Evolutionary conservation across 2,329 filamentous ascomycete species (phyloP).

Genomic region (Hypoxylon rubiginosum): DNA sequence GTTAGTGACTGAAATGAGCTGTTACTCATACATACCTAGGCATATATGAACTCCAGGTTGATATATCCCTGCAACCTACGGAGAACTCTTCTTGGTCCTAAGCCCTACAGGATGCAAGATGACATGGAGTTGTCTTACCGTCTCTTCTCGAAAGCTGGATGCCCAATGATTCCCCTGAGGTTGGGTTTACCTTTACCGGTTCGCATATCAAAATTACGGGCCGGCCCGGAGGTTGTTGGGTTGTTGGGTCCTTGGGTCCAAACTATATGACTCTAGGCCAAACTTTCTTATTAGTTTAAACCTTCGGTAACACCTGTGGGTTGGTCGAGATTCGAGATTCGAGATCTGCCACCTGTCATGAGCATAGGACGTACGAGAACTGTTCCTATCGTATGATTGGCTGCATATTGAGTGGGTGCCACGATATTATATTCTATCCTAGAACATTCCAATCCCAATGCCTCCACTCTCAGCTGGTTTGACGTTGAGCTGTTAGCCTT

Average conservation of each 20-base stretch:
- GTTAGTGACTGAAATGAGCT: conserved; percentile 12
- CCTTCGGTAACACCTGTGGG: not conserved
- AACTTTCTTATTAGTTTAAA: conserved; percentile 7
- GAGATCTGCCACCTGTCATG: no score
- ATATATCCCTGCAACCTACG: conserved; percentile 5
- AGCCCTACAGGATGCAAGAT: conserved; percentile 24
- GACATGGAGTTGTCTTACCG: conserved; percentile 9
- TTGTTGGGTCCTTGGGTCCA: conserved; percentile 10
- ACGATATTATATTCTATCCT: no score
- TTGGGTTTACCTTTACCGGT: conserved; percentile 9
- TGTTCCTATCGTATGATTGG: conserved; percentile 9
- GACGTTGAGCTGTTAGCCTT: no score
- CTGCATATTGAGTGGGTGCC: no score
- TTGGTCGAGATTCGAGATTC: no score
- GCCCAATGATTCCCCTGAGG: conserved; percentile 21
- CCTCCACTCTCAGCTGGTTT: no score
- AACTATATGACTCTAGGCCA: not conserved
- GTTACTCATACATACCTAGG: no score
- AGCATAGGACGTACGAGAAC: conserved; percentile 2
- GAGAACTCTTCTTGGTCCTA: conserved; percentile 1
- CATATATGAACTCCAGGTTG: conserved; percentile 12
- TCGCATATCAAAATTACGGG: conserved; percentile 28
- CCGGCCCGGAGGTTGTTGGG: conserved; percentile 29
- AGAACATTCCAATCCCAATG: no score
- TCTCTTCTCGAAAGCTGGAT: conserved; percentile 2